phyloP scores from a whole-genome alignment of 2,329 filamentous ascomycete genomes.

The Penicillium sp. region DNA sequence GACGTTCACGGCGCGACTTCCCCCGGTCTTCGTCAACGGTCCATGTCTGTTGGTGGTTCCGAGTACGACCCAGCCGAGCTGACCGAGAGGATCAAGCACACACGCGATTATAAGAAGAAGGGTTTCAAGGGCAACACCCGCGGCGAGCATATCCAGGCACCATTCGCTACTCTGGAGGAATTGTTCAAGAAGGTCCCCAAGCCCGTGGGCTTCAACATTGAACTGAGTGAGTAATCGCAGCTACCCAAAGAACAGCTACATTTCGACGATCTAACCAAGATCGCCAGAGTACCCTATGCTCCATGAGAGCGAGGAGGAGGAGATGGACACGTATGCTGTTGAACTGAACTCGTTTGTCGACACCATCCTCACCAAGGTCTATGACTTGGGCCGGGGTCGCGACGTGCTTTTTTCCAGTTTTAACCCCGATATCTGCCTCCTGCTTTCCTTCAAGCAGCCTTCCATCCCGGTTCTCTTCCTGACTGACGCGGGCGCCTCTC shows the following conservation, averaged over 20 bases:
- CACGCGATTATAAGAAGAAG: constrained; percentile 88
- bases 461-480: constrained; percentile 95
- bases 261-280: constrained; percentile 33
- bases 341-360: constrained; percentile 97
- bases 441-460: constrained; percentile 95
- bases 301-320: constrained; percentile 89
- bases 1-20: constrained; percentile 22
- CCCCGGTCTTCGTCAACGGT: constrained; percentile 48
- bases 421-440: constrained; percentile 93
- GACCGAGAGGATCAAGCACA: constrained; percentile 96
- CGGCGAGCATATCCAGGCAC: constrained; percentile 91
- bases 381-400: constrained; percentile 78
- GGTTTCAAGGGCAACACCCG: constrained; percentile 95
- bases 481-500: constrained; percentile 79
- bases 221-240: constrained; percentile 67
- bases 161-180: constrained; percentile 93
- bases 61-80: constrained; percentile 48
- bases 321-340: constrained; percentile 95
- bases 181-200: constrained; percentile 84
- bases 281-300: constrained; percentile 86
- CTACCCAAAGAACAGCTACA: constrained; percentile 30
- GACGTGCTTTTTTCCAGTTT: constrained; percentile 97
- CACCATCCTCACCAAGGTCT: constrained; percentile 86
- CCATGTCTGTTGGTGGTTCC: constrained; percentile 63
- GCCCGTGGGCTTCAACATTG: constrained; percentile 92